Conservation (phyloP, 805 yeast genomes). For the Priceomyces fermenticarens region DNA sequence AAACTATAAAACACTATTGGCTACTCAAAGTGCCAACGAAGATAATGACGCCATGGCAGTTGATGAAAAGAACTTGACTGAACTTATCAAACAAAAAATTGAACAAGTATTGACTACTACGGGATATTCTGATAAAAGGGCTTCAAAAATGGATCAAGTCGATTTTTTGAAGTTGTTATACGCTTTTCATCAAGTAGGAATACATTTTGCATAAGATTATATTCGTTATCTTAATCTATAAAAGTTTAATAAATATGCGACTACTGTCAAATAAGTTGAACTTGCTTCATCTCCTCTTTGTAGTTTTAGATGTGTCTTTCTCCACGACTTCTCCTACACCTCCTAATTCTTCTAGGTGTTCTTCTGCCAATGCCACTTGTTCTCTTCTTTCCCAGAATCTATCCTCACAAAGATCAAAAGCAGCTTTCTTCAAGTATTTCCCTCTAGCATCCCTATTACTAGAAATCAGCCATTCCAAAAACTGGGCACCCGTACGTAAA, state of each 20-base stretch:
- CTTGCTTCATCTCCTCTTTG: slow-evolving; percentile 38
- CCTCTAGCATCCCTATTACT: slow-evolving; percentile 84
- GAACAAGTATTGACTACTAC: slow-evolving; percentile 75
- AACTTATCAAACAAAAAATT: slow-evolving; percentile 64
- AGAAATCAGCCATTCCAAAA: slow-evolving; percentile 90
- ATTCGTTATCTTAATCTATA: slow-evolving; percentile 4
- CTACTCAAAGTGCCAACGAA: slow-evolving; percentile 47
- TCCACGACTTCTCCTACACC: slow-evolving; percentile 89
- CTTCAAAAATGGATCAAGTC: slow-evolving; percentile 92
- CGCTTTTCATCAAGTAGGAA: slow-evolving; percentile 96
- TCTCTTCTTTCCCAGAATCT: slow-evolving; percentile 99
- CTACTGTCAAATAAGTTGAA: not conserved
- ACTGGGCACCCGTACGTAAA: slow-evolving; percentile 78
- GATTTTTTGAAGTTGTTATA: slow-evolving; percentile 83
- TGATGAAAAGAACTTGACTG: slow-evolving; percentile 38
- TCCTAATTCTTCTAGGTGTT: slow-evolving; percentile 81
- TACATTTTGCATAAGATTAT: slow-evolving; percentile 77
- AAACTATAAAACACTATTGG: slow-evolving; percentile 78
- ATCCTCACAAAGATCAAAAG: slow-evolving; percentile 88
- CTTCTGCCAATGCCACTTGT: slow-evolving; percentile 83
- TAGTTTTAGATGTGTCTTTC: slow-evolving; percentile 51
- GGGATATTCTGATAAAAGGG: slow-evolving; percentile 78
- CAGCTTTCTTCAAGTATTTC: slow-evolving; percentile 80
- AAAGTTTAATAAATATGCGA: slow-evolving; percentile 1
- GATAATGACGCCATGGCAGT: slow-evolving; percentile 34